Evolutionary conservation across 345 rosid species (phyloP).

Genomic region (Chamaenerion angustifolium): DNA sequence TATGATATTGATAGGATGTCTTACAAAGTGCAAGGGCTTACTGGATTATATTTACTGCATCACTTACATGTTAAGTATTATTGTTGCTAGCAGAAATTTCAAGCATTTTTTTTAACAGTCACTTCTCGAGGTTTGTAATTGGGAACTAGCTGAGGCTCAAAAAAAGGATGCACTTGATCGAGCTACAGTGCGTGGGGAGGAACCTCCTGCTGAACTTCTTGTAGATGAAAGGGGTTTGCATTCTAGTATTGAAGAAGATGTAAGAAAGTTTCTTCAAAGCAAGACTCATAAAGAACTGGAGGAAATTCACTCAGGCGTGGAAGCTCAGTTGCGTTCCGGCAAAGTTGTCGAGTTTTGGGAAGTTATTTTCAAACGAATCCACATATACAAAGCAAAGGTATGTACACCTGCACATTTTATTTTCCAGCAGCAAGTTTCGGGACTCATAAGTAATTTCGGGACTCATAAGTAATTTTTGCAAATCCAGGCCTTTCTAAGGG

Average conservation of each 20-base stretch:
- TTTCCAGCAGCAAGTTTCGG: not conserved
- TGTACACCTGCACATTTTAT: conserved; percentile 1
- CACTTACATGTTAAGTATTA: too few relatives aligned
- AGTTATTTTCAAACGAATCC: conserved; percentile 79
- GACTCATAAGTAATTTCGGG: conserved; percentile 8
- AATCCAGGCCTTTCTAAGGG: conserved; percentile 78
- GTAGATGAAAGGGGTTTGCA: conserved; percentile 92
- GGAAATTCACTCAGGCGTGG: conserved; percentile 51
- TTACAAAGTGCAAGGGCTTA: too few relatives aligned
- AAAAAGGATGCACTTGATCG: conserved; percentile 81
- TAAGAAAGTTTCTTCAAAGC: conserved; percentile 62
- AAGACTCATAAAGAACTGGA: conserved; percentile 64
- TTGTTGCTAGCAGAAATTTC: not conserved
- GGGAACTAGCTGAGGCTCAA: conserved; percentile 92
- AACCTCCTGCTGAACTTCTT: conserved; percentile 83
- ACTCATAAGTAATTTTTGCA: conserved; percentile 10
- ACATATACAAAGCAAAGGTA: conserved; percentile 95
- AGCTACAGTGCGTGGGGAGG: conserved; percentile 90
- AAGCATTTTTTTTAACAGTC: conserved; percentile 29
- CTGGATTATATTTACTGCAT: too few relatives aligned
- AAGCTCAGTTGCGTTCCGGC: conserved; percentile 73
- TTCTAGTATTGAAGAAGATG: conserved; percentile 76
- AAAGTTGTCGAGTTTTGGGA: conserved; percentile 99
- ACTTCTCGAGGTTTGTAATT: conserved; percentile 72
- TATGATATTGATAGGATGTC: too few relatives aligned